A percentile compares a stretch with the other conserved stretches of the same genome.
phyloP scores from a whole-genome alignment of 2,329 filamentous ascomycete genomes.

The Blumeriella jaapii region DNA sequence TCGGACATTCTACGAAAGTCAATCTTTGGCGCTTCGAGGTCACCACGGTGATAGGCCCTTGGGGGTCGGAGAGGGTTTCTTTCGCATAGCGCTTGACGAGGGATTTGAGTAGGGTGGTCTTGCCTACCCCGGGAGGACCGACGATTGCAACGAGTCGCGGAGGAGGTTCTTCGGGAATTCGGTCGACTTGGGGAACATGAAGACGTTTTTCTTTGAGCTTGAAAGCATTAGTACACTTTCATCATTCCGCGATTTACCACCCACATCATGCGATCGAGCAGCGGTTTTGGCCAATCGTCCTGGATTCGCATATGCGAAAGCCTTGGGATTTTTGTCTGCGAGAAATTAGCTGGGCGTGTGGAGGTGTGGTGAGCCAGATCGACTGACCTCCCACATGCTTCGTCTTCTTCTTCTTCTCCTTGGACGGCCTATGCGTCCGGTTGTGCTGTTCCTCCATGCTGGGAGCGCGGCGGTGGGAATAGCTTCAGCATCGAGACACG shows the following conservation, averaged over 20 bases:
- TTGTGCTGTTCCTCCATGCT: conserved; percentile 73
- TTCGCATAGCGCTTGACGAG: conserved; percentile 91
- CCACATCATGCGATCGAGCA: conserved; percentile 42
- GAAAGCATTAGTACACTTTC: conserved; percentile 6
- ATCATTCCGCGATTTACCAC: conserved; percentile 8
- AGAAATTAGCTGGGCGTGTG: conserved; percentile 6
- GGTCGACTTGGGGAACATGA: conserved; percentile 93
- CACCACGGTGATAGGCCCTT: conserved; percentile 88
- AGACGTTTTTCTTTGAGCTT: conserved; percentile 90
- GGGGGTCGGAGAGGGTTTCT: conserved; percentile 80
- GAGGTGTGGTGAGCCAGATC: not conserved
- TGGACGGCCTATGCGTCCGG: conserved; percentile 72
- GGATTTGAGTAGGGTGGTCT: conserved; percentile 92
- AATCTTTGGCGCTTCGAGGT: conserved; percentile 91
- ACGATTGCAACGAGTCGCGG: conserved; percentile 89
- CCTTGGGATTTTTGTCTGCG: conserved; percentile 28
- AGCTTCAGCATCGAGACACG: conserved; percentile 3
- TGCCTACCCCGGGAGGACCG: conserved; percentile 87
- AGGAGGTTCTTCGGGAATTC: conserved; percentile 87
- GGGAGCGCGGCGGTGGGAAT: not conserved
- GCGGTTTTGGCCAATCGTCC: conserved; percentile 30
- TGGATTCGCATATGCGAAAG: conserved; percentile 28
- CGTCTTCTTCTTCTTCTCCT: conserved; percentile 92
- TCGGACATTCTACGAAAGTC: conserved; percentile 95
- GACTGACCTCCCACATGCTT: conserved; percentile 49